These are phyloP conservation scores for Yarrowia divulgata DNA, from an alignment of 805 yeast species.

Conservation along the genomic window DNA sequence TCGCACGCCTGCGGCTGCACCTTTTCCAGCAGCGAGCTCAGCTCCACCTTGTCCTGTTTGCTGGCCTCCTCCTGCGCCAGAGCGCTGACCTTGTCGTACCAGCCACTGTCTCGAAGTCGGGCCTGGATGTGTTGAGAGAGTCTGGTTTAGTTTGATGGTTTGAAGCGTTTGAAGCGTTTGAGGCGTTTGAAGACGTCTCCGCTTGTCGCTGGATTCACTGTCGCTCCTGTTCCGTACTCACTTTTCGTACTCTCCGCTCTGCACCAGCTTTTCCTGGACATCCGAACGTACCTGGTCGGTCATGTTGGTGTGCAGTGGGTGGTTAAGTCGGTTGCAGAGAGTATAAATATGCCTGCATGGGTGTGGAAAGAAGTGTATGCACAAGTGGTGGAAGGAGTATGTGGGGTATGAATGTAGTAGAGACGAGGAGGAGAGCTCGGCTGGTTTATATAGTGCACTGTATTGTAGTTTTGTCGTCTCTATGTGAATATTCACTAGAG, in stretches of 20 bases:
- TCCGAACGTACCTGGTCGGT: constrained; percentile 37
- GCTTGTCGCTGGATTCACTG: too few relatives aligned
- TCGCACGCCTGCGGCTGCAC: constrained; percentile 36
- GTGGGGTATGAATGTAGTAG: too few relatives aligned
- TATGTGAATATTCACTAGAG: too few relatives aligned
- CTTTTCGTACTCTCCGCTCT: constrained; percentile 81
- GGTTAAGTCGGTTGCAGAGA: constrained; percentile 13
- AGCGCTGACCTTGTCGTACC: constrained; percentile 78
- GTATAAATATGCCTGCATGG: constrained; percentile 10
- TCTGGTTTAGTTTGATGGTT: constrained; percentile 44
- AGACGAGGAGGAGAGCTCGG: too few relatives aligned
- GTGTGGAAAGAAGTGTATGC: not conserved
- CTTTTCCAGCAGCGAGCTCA: constrained; percentile 9
- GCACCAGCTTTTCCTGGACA: constrained; percentile 54
- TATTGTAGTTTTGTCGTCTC: too few relatives aligned
- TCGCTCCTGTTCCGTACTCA: constrained; percentile 44
- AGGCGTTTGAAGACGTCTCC: too few relatives aligned
- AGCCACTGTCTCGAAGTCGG: constrained; percentile 76
- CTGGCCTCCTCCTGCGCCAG: constrained; percentile 55
- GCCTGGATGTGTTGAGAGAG: constrained; percentile 69
- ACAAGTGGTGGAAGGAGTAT: not conserved
- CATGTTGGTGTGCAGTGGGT: constrained; percentile 33
- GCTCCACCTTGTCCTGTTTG: constrained; percentile 34
- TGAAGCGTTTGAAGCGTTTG: not conserved
- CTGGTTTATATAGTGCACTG: not conserved